These are phyloP conservation scores for Gastrodia elata DNA, from an alignment of 106 monocot species.

Conservation along the genomic window DNA sequence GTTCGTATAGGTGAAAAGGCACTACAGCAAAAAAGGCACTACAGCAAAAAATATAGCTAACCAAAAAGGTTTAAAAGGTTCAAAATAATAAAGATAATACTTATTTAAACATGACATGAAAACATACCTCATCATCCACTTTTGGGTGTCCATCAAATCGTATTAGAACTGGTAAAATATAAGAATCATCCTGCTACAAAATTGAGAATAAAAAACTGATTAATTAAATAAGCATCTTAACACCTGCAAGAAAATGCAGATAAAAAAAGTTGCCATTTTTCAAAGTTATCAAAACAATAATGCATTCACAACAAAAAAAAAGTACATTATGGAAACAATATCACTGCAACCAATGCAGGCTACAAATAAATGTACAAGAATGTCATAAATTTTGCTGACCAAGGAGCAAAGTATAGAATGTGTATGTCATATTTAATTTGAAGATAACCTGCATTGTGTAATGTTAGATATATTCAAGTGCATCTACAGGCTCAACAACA, in stretches of 20 bases:
- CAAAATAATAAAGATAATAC: background rate
- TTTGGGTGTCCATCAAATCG: slow-evolving; percentile 93
- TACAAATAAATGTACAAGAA: background rate
- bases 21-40: background rate
- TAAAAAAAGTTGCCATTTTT: background rate
- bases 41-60: background rate
- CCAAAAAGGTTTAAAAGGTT: background rate
- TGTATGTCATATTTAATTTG: too few relatives aligned
- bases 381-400: too few relatives aligned
- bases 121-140: slow-evolving; percentile 88
- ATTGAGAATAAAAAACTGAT: background rate
- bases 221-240: background rate
- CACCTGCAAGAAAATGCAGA: background rate
- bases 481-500: too few relatives aligned
- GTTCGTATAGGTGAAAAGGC: background rate
- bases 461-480: too few relatives aligned
- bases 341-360: background rate
- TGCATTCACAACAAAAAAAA: background rate
- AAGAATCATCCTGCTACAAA: slow-evolving; percentile 75
- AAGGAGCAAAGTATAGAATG: too few relatives aligned
- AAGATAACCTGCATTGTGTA: too few relatives aligned
- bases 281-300: background rate
- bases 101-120: background rate
- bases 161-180: slow-evolving; percentile 81
- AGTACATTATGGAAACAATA: background rate